Evolutionary conservation across 2,329 filamentous ascomycete species (phyloP).

Genomic region (Bipolaris gigantea): DNA sequence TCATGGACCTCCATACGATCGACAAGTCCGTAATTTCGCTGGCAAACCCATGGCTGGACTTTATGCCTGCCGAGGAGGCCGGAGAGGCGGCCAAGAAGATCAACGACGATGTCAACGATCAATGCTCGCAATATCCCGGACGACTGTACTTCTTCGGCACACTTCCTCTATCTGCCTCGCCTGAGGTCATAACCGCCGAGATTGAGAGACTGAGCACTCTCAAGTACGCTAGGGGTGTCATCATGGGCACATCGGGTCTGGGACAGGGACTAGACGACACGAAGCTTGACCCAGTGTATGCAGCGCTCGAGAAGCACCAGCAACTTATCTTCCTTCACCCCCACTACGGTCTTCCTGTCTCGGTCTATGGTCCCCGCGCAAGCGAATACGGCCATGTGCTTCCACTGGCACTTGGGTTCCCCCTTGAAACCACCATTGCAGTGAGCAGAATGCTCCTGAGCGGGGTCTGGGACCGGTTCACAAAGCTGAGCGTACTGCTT

Average conservation of each 20-base stretch:
- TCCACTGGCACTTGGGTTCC: constrained; percentile 82
- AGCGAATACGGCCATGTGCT: constrained; percentile 84
- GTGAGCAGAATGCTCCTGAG: constrained; percentile 85
- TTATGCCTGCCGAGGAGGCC: constrained; percentile 65
- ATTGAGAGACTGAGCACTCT: constrained; percentile 65
- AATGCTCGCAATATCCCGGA: constrained; percentile 68
- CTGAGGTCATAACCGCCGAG: constrained; percentile 63
- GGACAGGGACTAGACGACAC: constrained; percentile 81
- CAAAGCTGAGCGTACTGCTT: constrained; percentile 70
- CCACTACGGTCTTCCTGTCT: constrained; percentile 82
- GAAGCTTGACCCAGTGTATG: constrained; percentile 70
- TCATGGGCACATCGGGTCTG: constrained; percentile 82
- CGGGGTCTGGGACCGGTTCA: constrained; percentile 79
- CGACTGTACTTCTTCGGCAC: constrained; percentile 82
- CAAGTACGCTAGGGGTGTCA: constrained; percentile 76
- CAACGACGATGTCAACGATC: constrained; percentile 75
- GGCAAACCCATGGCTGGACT: constrained; percentile 94
- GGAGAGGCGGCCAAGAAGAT: constrained; percentile 65
- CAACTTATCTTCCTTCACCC: constrained; percentile 83
- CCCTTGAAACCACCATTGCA: constrained; percentile 89
- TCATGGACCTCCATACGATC: constrained; percentile 86
- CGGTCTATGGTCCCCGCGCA: constrained; percentile 75
- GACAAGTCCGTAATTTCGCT: constrained; percentile 82
- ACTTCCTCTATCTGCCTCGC: constrained; percentile 72
- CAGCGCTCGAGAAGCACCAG: constrained; percentile 64